Base-by-base conservation (phyloP, 73 alveolate genomes). In the Tetrahymena elliotti region DNA sequence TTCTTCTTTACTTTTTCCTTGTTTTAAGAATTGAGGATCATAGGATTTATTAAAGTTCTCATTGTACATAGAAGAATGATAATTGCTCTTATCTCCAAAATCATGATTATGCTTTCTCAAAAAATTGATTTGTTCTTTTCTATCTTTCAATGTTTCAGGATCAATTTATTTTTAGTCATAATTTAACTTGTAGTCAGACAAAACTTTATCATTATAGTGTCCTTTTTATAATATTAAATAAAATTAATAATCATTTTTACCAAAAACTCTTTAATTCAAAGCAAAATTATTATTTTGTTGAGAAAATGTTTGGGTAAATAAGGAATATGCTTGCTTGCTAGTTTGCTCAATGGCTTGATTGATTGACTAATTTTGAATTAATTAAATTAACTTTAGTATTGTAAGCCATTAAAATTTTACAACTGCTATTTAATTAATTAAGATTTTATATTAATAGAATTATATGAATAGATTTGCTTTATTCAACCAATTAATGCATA, bases 31-130 rank as follows among this genome's bases (percentile, higher is more conserved):
- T 33, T 93, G 35, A 27, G 93, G 83, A 52, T 94, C 96, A 84
- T 94, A 94, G 34, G 93, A 35, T 88, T 94, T 94, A 52, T 94
- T 94, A 13, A 84, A 94, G 53, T 84, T 52, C 22, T 93, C 83
- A 52, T 94, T 94, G 92, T 94, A 94, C 95, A 94, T 94, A 10
- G 95, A 41, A 4, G 96, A 94, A 15, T 94, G 93, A 92, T 94
- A 94, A 47, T 94, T 53, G 31, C 84, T 94, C n/a, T 88, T 94
- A 38, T 94, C 96, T n/a, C 96, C 96, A 88, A 94, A 94, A 22
- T 94, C 96, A 92, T 94, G 96, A 53, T 94, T 94, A 84, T 94
- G 96, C 83, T 94, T 94, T 36, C 96, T 88, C 82, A 94, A 88
- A 94, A 68, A 68, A 68, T 68, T 68, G 6, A 68, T 68, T 68